A percentile compares a stretch with the other conserved stretches of the same genome.
Conservation (phyloP, 257 asterid genomes). For the Lycium barbarum region DNA sequence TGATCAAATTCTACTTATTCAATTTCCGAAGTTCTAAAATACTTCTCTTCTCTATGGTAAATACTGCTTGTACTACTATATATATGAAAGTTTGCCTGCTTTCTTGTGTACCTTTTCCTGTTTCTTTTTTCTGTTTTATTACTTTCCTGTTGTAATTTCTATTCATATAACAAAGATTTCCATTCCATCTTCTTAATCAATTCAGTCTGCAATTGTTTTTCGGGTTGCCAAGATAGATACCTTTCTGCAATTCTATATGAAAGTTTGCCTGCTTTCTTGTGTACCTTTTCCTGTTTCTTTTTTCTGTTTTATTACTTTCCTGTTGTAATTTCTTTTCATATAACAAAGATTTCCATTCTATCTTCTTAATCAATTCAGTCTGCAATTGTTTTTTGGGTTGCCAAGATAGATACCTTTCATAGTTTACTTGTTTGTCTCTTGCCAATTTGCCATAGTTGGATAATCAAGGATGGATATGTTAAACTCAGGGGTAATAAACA, state of each 20-base stretch:
- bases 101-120: neutral
- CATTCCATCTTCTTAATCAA: neutral
- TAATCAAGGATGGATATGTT: no score
- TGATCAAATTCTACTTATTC: neutral
- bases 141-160: neutral
- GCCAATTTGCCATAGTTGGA: neutral
- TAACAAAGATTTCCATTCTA: neutral
- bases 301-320: neutral
- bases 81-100: neutral
- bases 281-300: neutral
- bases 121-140: neutral
- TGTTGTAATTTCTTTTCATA: neutral
- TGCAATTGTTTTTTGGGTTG: neutral
- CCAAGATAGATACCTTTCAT: neutral
- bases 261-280: neutral
- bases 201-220: neutral
- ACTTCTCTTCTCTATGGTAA: neutral
- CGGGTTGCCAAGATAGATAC: neutral
- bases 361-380: neutral
- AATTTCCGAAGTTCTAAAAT: neutral
- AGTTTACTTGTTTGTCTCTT: neutral
- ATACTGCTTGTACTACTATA: neutral
- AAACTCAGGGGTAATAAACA: no score
- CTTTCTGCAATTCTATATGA: neutral
- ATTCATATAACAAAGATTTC: slow-evolving; percentile 16